Evolutionary conservation across 768 basidiomycete species (phyloP), one percentile per base, ranked within the genome.

Genomic region (Tubosaeta sp.): DNA sequence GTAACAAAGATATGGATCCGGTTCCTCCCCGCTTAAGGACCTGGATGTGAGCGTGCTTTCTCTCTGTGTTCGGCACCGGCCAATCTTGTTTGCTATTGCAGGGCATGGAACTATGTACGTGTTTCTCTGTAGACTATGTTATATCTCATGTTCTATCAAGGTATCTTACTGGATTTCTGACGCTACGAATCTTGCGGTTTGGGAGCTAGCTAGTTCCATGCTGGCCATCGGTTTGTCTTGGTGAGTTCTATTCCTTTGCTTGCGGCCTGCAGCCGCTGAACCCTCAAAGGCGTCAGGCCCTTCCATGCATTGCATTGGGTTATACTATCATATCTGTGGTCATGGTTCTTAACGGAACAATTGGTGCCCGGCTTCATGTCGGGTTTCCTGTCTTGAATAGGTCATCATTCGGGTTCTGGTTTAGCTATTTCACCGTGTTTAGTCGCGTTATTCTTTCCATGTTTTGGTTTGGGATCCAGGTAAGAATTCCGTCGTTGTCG

Each of bases 371-470:
- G 21, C 76, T 90, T 31, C 88, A 90, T 58, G 71, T 92, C 40
- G 80, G 84, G 0, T 91, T 92, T 64, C 66, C 66, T n/a, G 77
- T 94, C 46, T 72, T 92, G 16, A 88, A 85, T 56, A 77, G 91
- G 22, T 90, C 90, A 3, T 90, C 87, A 0, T 89, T 93, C 59
- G 91, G 92, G 1, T 93, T 91, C 72, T 93, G 87, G 82, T 79
- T 93, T 60, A 87, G 88, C 62, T 93, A 91, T 67, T 92, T 93
- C 68, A 84, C 82, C 48, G 85, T 94, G 29, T 68, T 93, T 51
- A 90, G 87, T 56, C 81, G 90, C 22, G 77, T 84, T 29, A 71
- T 90, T 25, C 75, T 93, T 19, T 76, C 87, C 39, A 81, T 90
- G 78, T 88, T 94, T 69, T 94, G 90, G 88, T 88, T 87, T 49